Percentiles rank a stretch among this genome's conserved stretches.
phyloP scores from a whole-genome alignment of 805 yeast species.

The Brettanomyces bruxellensis region DNA sequence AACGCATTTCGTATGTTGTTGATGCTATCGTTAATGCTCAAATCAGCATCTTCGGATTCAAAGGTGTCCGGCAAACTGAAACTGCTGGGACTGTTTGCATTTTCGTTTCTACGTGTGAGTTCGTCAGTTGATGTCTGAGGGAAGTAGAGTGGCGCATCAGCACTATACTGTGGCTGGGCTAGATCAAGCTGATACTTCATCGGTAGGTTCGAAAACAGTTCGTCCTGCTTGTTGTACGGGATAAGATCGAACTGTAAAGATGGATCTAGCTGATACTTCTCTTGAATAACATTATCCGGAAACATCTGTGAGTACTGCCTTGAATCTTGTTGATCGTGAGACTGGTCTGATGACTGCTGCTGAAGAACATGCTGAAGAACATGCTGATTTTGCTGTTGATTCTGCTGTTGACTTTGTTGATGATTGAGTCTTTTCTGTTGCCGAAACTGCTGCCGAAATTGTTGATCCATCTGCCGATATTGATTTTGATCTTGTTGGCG shows the following conservation, averaged over 20 bases:
- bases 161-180: too few relatives aligned
- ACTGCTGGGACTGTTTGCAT: too few relatives aligned
- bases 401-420: not conserved
- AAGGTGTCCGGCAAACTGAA: too few relatives aligned
- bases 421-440: not conserved
- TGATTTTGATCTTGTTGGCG: not conserved
- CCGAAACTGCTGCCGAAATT: not conserved
- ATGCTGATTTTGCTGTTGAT: not conserved
- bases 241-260: constrained; percentile 15
- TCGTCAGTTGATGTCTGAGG: too few relatives aligned
- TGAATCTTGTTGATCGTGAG: not conserved
- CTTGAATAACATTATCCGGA: constrained; percentile 5
- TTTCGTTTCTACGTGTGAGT: too few relatives aligned
- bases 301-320: not conserved
- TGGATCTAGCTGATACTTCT: constrained; percentile 17
- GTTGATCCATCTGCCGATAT: not conserved
- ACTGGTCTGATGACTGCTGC: not conserved
- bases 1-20: not conserved
- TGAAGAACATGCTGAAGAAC: not conserved
- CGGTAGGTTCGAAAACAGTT: too few relatives aligned
- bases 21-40: too few relatives aligned
- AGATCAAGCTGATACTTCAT: too few relatives aligned
- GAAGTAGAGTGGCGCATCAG: too few relatives aligned
- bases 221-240: not conserved
- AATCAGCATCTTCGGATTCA: not conserved